A percentile compares a stretch with the other conserved stretches of the same genome.
These are phyloP conservation scores for Hypseocharis bilobata DNA, from an alignment of 441 rosid species.

Conservation along the genomic window DNA sequence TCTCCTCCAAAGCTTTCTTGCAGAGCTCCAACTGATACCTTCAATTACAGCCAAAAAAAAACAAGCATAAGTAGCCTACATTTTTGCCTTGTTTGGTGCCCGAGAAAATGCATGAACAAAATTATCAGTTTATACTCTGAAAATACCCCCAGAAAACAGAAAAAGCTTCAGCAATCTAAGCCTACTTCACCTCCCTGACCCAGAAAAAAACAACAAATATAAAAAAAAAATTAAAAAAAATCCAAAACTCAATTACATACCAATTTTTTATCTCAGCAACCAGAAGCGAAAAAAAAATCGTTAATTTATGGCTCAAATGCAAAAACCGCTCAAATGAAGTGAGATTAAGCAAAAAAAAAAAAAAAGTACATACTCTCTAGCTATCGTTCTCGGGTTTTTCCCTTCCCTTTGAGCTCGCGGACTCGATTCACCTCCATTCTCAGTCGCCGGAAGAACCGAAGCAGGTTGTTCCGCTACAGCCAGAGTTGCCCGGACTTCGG, in stretches of 20 bases:
- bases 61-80: not conserved
- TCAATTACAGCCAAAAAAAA: slow-evolving; percentile 14
- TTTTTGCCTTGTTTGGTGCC: not conserved
- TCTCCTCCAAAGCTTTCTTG: slow-evolving; percentile 71
- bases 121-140: too few species aligned
- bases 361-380: slow-evolving; percentile 48
- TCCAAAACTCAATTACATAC: too few species aligned
- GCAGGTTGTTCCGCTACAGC: slow-evolving; percentile 4
- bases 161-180: not conserved
- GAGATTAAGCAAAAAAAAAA: slow-evolving; percentile 2
- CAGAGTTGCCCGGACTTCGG: slow-evolving; percentile 9
- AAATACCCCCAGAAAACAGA: not conserved
- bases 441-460: not conserved
- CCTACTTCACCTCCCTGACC: too few species aligned
- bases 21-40: slow-evolving; percentile 89
- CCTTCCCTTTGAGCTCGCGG: slow-evolving; percentile 16
- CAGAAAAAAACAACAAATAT: slow-evolving; percentile 1
- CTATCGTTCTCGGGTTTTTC: slow-evolving; percentile 67
- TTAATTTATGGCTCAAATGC: too few species aligned
- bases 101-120: not conserved
- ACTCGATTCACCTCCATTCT: slow-evolving; percentile 14
- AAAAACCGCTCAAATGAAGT: not conserved
- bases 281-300: too few species aligned
- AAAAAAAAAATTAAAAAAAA: slow-evolving; percentile 9
- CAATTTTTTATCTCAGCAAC: too few species aligned